Evolutionary conservation across 768 basidiomycete species (phyloP).

Genomic region (Russula earlei): DNA sequence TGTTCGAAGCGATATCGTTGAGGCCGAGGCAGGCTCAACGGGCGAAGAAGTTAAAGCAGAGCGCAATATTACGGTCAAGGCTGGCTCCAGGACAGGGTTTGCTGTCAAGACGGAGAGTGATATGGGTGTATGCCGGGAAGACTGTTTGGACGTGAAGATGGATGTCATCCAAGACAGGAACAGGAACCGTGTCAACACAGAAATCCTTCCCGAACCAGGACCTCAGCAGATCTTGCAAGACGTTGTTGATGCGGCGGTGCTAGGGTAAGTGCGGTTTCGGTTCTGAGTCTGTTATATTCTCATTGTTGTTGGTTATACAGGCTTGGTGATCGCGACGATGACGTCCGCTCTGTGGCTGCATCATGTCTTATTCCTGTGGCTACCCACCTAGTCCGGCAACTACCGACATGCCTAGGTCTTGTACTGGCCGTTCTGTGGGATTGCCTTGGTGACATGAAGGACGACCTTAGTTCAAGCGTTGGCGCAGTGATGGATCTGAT

Average conservation of each 20-base stretch:
- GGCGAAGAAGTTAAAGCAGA: conserved; percentile 19
- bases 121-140: not conserved
- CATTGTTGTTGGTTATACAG: conserved; percentile 31
- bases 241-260: conserved; percentile 82
- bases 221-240: conserved; percentile 59
- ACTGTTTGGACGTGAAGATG: conserved; percentile 8
- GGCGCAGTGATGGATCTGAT: conserved; percentile 96
- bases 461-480: conserved; percentile 93
- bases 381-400: conserved; percentile 60
- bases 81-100: not conserved
- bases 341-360: conserved; percentile 92
- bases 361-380: conserved; percentile 87
- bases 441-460: conserved; percentile 87
- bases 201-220: conserved; percentile 20
- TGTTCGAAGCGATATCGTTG: conserved; percentile 78
- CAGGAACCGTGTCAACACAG: conserved; percentile 24
- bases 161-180: conserved; percentile 10
- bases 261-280: conserved; percentile 53
- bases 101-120: not conserved
- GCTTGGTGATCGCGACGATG: conserved; percentile 85
- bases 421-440: conserved; percentile 84
- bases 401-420: conserved; percentile 60
- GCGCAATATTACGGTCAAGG: not conserved
- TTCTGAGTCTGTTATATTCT: not conserved
- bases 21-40: conserved; percentile 29